Evolutionary conservation across 305 asterid species (phyloP), one percentile per base, ranked within the genome.

Genomic region (Fraxinus sp.): DNA sequence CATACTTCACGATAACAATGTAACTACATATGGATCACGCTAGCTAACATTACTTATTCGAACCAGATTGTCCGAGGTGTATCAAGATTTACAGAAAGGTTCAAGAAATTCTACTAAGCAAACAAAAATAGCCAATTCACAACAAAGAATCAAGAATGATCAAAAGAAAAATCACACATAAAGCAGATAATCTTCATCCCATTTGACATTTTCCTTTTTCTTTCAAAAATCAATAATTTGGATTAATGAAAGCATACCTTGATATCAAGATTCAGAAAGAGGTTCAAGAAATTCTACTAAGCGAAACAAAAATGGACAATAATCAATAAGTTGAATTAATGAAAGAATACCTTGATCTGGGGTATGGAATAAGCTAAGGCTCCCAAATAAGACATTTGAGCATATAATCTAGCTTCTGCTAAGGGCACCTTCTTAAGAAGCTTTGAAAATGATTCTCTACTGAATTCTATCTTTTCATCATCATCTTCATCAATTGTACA

Each of bases 351-450:
- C 99, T 94, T 94, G 82, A 96, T 96, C 78, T 88, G 91, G n/a
- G 99, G 87, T 0, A 96, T 91, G 14, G 93, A 85, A 88, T 96
- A 96, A 85, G 99, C 98, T 90, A 94, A 86, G 79, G 85, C 88
- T 73, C 99, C 98, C 90, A 96, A 87, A 89, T 89, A 91, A 76
- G 97, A 91, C 94, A 96, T 83, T 76, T 84, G 88, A 71, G 98
- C 92, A 88, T 92, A 93, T 78, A 92, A 91, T 80, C 97, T 88
- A 78, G 97, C 97, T 87, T 94, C 98, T 8, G 87, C 84, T 79
- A 96, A 85, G 5, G 99, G 87, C 87, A 96, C 99, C 86, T 87
- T 93, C 18, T 85, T 84, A 11, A 96, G 91, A 59, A 96, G 90
- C 86, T 93, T 96, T 7, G 97, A 88, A 82, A 94, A 96, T 16